Evolutionary conservation across 148 eudicot species (phyloP).

Genomic region (Camellia lanceoleosa): DNA sequence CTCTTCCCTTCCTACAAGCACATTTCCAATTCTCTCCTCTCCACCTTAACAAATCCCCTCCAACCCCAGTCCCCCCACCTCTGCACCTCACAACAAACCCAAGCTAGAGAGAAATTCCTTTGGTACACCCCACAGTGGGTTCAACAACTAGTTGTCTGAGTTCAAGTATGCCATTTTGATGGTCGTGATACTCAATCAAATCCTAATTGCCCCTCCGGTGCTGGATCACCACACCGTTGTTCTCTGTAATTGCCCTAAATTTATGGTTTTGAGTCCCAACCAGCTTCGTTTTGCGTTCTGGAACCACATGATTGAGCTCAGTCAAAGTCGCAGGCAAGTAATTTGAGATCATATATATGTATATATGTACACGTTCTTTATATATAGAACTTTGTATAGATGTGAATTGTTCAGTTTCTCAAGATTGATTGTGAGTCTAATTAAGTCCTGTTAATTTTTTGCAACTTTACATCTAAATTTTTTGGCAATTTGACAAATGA

Average conservation of each 20-base stretch:
- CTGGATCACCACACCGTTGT: slow-evolving; percentile 92
- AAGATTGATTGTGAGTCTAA: background rate
- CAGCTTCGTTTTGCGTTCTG: slow-evolving; percentile 57
- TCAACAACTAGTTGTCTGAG: slow-evolving; percentile 86
- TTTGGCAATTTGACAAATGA: too few species aligned
- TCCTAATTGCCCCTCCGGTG: slow-evolving; percentile 76
- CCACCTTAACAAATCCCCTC: slow-evolving; percentile 15
- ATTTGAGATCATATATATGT: background rate
- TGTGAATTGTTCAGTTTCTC: background rate
- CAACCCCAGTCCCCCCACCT: slow-evolving; percentile 22
- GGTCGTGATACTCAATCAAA: slow-evolving; percentile 68
- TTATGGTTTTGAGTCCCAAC: slow-evolving; percentile 61
- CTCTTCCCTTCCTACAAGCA: slow-evolving; percentile 30
- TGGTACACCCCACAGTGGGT: slow-evolving; percentile 91
- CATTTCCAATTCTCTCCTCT: slow-evolving; percentile 22
- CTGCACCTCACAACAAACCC: slow-evolving; percentile 21
- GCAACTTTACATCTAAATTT: too few species aligned
- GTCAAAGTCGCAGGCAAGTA: slow-evolving; percentile 52
- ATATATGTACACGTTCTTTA: background rate
- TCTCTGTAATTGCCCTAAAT: slow-evolving; percentile 90
- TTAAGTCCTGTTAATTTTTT: background rate
- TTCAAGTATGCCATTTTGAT: slow-evolving; percentile 66
- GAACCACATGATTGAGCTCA: slow-evolving; percentile 63
- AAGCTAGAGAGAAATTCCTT: slow-evolving; percentile 42
- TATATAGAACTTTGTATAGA: background rate